Evolutionary conservation across 192 early-diverging fungal species (phyloP).

Genomic region (Coemansia sp.): DNA sequence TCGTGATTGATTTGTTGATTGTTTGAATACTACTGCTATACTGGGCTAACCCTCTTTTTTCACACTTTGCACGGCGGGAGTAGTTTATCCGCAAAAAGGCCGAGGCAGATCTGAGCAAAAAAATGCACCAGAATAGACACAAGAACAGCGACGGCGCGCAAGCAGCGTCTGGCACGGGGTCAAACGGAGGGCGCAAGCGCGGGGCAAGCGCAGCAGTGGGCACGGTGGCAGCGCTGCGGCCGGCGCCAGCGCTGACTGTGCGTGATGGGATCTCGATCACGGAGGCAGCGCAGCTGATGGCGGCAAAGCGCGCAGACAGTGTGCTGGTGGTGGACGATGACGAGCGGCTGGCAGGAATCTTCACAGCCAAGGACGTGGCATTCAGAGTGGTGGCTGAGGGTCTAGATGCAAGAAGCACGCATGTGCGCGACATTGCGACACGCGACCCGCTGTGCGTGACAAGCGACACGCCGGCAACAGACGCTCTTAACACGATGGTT

Average conservation of each 20-base stretch:
- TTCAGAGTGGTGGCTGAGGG: slow-evolving; percentile 90
- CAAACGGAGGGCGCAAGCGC: slow-evolving; percentile 31
- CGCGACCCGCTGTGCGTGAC: slow-evolving; percentile 88
- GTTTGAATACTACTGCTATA: slow-evolving; percentile 8
- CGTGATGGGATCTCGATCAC: slow-evolving; percentile 73
- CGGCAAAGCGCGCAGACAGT: slow-evolving; percentile 94
- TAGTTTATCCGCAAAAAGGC: slow-evolving; percentile 77
- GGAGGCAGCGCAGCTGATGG: slow-evolving; percentile 93
- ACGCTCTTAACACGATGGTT: slow-evolving; percentile 83
- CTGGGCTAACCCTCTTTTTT: background rate
- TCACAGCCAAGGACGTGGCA: slow-evolving; percentile 97
- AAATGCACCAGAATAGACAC: slow-evolving; percentile 52
- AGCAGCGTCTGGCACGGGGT: slow-evolving; percentile 10
- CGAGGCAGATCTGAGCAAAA: slow-evolving; percentile 70
- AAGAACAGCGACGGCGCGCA: slow-evolving; percentile 27
- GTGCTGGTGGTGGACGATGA: slow-evolving; percentile 94
- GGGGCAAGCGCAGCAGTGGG: slow-evolving; percentile 49
- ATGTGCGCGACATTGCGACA: slow-evolving; percentile 90
- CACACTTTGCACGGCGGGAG: background rate
- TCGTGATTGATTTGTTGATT: too few relatives aligned
- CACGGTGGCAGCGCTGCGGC: slow-evolving; percentile 89
- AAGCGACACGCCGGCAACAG: slow-evolving; percentile 74
- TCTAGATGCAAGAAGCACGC: slow-evolving; percentile 63
- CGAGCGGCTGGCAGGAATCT: slow-evolving; percentile 90
- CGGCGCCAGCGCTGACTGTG: slow-evolving; percentile 84